A percentile compares a stretch with the other conserved stretches of the same genome.
Evolutionary conservation across 2,329 filamentous ascomycete genomes (phyloP).

Genomic region (Cordyceps fumosorosea): DNA sequence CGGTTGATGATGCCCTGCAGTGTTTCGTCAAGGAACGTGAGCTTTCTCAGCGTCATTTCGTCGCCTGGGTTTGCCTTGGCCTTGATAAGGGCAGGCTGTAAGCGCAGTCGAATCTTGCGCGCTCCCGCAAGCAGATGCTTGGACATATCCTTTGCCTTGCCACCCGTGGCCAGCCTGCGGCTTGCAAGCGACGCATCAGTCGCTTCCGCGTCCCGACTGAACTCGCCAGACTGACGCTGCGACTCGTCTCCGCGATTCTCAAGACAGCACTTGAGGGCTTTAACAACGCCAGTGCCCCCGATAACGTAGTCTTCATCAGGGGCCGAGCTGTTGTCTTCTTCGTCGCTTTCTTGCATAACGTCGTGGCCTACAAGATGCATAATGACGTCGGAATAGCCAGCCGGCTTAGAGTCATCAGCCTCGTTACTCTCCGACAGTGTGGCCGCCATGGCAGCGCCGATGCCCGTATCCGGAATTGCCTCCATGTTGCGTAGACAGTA

Average conservation of each 20-base stretch:
- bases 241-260: conserved; percentile 67
- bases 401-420: conserved; percentile 24
- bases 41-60: conserved; percentile 71
- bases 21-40: conserved; percentile 83
- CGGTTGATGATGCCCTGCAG: conserved; percentile 86
- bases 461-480: conserved; percentile 61
- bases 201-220: conserved; percentile 44
- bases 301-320: conserved; percentile 94
- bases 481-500: conserved; percentile 93
- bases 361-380: conserved; percentile 78
- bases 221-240: conserved; percentile 44
- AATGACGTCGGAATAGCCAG: conserved; percentile 68
- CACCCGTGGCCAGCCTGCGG: conserved; percentile 32
- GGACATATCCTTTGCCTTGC: conserved; percentile 85
- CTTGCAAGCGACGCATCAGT: conserved; percentile 39
- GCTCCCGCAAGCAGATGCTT: conserved; percentile 83
- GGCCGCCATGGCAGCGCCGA: conserved; percentile 40
- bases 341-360: conserved; percentile 40
- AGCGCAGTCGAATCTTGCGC: conserved; percentile 74
- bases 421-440: conserved; percentile 33
- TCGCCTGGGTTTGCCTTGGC: conserved; percentile 63
- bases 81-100: conserved; percentile 77
- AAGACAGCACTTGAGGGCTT: conserved; percentile 84
- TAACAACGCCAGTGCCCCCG: conserved; percentile 89
- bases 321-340: conserved; percentile 60